These are phyloP conservation scores for Aspergillus pseudoglaucus DNA, from an alignment of 2,329 filamentous ascomycete genomes.

Conservation along the genomic window DNA sequence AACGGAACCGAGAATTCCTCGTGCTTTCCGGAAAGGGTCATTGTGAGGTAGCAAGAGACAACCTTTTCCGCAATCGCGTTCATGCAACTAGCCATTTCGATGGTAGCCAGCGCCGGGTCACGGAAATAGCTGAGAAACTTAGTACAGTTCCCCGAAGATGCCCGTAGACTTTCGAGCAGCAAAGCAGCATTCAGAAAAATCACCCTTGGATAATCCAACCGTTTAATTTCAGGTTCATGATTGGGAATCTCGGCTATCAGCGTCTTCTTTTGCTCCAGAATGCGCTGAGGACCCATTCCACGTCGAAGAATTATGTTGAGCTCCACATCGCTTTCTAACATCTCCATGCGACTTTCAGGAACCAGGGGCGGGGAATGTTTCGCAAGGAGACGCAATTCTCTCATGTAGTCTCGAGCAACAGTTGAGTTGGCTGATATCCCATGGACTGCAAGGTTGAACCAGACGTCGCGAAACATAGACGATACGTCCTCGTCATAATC, in stretches of 20 bases:
- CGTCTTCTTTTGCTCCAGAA: slow-evolving; percentile 71
- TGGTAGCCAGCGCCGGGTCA: slow-evolving; percentile 70
- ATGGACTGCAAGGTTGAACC: slow-evolving; percentile 97
- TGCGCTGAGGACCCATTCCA: slow-evolving; percentile 67
- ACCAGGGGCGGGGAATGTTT: slow-evolving; percentile 82
- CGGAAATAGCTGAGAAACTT: slow-evolving; percentile 86
- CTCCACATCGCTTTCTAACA: slow-evolving; percentile 93
- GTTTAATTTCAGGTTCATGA: slow-evolving; percentile 70
- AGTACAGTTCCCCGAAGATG: slow-evolving; percentile 80
- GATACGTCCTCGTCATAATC: slow-evolving; percentile 61
- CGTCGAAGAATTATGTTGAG: slow-evolving; percentile 87
- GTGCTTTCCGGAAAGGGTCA: slow-evolving; percentile 63
- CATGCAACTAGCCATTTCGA: slow-evolving; percentile 59
- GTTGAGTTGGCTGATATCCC: slow-evolving; percentile 73
- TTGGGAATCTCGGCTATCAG: slow-evolving; percentile 68
- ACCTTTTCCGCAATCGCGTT: slow-evolving; percentile 59
- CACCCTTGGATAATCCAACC: slow-evolving; percentile 79
- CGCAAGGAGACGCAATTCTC: slow-evolving; percentile 77
- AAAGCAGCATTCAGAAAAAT: slow-evolving; percentile 90
- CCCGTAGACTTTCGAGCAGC: slow-evolving; percentile 80
- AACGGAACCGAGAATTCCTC: slow-evolving; percentile 84
- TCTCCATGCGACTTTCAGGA: slow-evolving; percentile 78
- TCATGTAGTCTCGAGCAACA: slow-evolving; percentile 63
- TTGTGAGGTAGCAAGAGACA: slow-evolving; percentile 71
- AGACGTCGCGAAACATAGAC: slow-evolving; percentile 76